phyloP scores from a whole-genome alignment of 116 monocot species.

The Dioscorea cayenensis region DNA sequence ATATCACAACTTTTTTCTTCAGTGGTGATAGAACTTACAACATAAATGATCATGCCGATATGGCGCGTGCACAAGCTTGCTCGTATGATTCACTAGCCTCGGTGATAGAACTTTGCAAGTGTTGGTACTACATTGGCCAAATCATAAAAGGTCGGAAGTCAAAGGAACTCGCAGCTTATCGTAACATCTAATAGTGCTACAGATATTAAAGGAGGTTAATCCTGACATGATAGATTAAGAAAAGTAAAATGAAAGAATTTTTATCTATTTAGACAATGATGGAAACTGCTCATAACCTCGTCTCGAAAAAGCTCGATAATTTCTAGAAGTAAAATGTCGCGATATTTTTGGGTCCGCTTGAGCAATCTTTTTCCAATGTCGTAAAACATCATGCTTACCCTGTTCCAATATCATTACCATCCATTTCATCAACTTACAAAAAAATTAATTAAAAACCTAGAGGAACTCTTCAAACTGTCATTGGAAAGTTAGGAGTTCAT shows the following conservation, averaged over 20 bases:
- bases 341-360: slow-evolving; percentile 74
- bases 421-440: not conserved
- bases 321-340: slow-evolving; percentile 91
- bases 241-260: not conserved
- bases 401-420: slow-evolving; percentile 13
- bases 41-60: too few relatives aligned
- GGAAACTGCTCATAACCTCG: slow-evolving; percentile 42
- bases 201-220: not conserved
- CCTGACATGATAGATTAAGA: not conserved
- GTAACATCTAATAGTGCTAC: not conserved
- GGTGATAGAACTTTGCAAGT: slow-evolving; percentile 95
- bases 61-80: slow-evolving; percentile 87
- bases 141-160: slow-evolving; percentile 83
- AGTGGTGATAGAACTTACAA: slow-evolving; percentile 19
- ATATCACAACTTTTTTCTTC: not conserved
- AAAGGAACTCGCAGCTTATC: slow-evolving; percentile 3
- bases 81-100: slow-evolving; percentile 96
- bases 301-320: slow-evolving; percentile 95
- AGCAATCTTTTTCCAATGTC: slow-evolving; percentile 83
- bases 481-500: not conserved
- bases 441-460: not conserved
- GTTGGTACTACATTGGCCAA: slow-evolving; percentile 97
- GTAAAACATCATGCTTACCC: slow-evolving; percentile 87
- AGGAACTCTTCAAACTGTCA: not conserved
- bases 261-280: not conserved